Conservation (phyloP, 176 grass and related monocot genomes). For the Oryza punctata region DNA sequence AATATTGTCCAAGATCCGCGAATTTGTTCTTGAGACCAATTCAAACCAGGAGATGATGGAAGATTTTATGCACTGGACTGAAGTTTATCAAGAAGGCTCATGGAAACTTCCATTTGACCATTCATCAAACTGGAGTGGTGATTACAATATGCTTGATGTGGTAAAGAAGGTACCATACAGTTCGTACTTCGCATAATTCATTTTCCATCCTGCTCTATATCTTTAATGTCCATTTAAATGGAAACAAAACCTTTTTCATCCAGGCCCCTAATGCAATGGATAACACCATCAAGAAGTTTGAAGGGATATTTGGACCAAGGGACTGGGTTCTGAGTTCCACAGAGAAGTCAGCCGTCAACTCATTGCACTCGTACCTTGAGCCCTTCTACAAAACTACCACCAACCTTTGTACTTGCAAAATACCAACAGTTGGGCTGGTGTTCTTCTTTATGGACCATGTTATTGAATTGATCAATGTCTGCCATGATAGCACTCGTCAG, state of each 20-base stretch:
- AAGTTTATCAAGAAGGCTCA: slow-evolving; percentile 78
- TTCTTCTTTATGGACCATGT: slow-evolving; percentile 99
- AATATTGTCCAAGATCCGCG: slow-evolving; percentile 75
- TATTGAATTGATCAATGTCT: slow-evolving; percentile 66
- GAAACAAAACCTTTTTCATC: neutral
- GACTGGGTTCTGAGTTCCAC: slow-evolving; percentile 51
- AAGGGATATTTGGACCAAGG: slow-evolving; percentile 63
- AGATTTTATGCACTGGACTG: slow-evolving; percentile 80
- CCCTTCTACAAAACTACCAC: slow-evolving; percentile 91
- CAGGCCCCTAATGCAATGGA: slow-evolving; percentile 90
- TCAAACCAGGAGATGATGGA: slow-evolving; percentile 60
- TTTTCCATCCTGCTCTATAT: slow-evolving; percentile 13
- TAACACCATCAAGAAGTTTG: slow-evolving; percentile 74
- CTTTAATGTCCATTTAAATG: neutral
- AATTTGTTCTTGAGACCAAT: slow-evolving; percentile 73
- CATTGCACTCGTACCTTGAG: slow-evolving; percentile 76
- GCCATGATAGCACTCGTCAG: slow-evolving; percentile 51
- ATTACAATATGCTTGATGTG: slow-evolving; percentile 84
- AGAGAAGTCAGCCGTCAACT: slow-evolving; percentile 67
- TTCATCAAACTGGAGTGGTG: slow-evolving; percentile 71
- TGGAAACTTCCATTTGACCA: slow-evolving; percentile 84
- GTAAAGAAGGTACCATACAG: slow-evolving; percentile 67
- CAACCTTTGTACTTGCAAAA: slow-evolving; percentile 86
- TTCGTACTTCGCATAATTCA: slow-evolving; percentile 7
- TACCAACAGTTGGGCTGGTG: slow-evolving; percentile 77